Evolutionary conservation across 805 yeast genomes (phyloP).

Genomic region (Ogataea siamensis): DNA sequence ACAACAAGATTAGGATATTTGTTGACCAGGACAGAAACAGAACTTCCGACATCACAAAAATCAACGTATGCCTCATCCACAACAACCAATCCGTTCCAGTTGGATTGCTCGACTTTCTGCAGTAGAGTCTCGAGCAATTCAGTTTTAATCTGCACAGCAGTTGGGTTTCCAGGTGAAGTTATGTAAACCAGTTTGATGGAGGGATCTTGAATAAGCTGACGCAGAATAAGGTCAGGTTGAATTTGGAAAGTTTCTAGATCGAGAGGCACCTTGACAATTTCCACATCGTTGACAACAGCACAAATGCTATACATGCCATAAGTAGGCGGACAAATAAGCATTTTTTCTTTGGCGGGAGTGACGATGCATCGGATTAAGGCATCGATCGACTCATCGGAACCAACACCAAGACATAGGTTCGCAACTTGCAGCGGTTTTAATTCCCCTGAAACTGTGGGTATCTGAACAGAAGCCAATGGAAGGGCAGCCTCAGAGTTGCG

Average conservation of each 20-base stretch:
- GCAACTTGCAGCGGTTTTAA: conserved; percentile 38
- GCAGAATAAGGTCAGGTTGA: conserved; percentile 53
- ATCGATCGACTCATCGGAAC: conserved; percentile 95
- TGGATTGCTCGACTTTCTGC: conserved; percentile 34
- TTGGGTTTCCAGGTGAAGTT: conserved; percentile 97
- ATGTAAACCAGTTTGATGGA: conserved; percentile 72
- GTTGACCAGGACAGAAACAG: conserved; percentile 75
- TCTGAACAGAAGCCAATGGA: conserved; percentile 23
- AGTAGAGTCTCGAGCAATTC: conserved; percentile 48
- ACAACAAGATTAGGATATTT: conserved; percentile 81
- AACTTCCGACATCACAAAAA: conserved; percentile 65
- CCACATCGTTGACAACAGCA: conserved; percentile 87
- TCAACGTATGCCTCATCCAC: conserved; percentile 96
- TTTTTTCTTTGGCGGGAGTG: conserved; percentile 76
- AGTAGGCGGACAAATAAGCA: conserved; percentile 90
- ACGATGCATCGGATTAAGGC: conserved; percentile 82
- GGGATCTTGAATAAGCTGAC: conserved; percentile 52
- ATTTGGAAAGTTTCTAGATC: conserved; percentile 64
- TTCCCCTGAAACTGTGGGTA: conserved; percentile 19
- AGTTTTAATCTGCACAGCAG: conserved; percentile 62
- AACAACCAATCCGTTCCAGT: conserved; percentile 76
- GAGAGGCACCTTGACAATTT: conserved; percentile 70
- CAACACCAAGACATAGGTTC: conserved; percentile 91
- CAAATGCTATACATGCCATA: conserved; percentile 96
- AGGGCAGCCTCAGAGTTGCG: conserved; percentile 53